A percentile compares a stretch with the other conserved stretches of the same genome.
Evolutionary conservation across 805 yeast species (phyloP).

Genomic region (Ascoidea rubescens): DNA sequence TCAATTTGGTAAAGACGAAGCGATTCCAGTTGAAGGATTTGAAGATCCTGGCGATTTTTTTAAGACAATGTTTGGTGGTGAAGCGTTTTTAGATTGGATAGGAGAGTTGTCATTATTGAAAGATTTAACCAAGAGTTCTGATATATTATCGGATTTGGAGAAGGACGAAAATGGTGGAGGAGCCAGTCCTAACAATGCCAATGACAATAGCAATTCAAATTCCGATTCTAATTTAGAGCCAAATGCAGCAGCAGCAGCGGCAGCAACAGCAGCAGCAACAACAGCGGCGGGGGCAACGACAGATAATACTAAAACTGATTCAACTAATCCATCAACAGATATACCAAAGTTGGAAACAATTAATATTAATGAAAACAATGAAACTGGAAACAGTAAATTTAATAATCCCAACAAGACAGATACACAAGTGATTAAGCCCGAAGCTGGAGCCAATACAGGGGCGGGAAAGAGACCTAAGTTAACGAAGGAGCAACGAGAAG

Average conservation of each 20-base stretch:
- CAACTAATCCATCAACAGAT: background rate
- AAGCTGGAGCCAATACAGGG: constrained; percentile 21
- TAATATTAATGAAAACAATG: constrained; percentile 1
- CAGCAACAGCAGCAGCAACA: background rate
- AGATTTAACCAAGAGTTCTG: constrained; percentile 46
- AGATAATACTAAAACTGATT: background rate
- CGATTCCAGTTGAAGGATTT: constrained; percentile 56
- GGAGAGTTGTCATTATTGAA: constrained; percentile 63
- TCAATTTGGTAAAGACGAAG: constrained; percentile 68
- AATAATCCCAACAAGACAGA: constrained; percentile 1
- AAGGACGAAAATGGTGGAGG: constrained; percentile 12
- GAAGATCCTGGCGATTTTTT: constrained; percentile 84
- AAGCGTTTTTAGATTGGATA: constrained; percentile 62
- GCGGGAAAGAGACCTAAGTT: constrained; percentile 15
- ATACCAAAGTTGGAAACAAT: background rate
- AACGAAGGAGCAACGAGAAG: constrained; percentile 32
- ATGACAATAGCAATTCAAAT: background rate
- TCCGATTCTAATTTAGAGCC: background rate
- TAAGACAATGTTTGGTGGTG: constrained; percentile 74
- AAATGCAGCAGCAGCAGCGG: constrained; percentile 7
- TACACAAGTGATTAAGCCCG: constrained; percentile 17
- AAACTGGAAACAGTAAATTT: constrained; percentile 5
- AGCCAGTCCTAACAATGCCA: background rate
- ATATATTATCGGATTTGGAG: constrained; percentile 21
- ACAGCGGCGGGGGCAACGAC: background rate